Evolutionary conservation across 768 basidiomycete species (phyloP).

Genomic region (Rhodotorula paludigena): DNA sequence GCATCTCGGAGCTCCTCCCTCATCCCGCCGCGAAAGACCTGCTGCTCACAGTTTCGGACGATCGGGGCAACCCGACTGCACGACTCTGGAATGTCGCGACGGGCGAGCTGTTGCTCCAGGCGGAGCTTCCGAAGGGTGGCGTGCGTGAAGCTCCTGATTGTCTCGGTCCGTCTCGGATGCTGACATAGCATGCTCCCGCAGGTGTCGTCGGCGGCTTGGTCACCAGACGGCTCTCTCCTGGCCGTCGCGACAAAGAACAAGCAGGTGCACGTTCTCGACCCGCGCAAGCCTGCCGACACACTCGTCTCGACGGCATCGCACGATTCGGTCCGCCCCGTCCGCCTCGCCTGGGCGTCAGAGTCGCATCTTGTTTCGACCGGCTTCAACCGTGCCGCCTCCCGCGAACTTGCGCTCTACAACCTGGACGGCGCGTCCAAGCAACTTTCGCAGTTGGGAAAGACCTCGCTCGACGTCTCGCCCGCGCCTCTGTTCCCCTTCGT

Average conservation of each 20-base stretch:
- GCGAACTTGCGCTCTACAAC: conserved; percentile 46
- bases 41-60: conserved; percentile 45
- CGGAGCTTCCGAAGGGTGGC: conserved; percentile 39
- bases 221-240: conserved; percentile 41
- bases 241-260: conserved; percentile 48
- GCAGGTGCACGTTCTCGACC: conserved; percentile 46
- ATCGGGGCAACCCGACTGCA: conserved; percentile 43
- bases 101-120: conserved; percentile 27
- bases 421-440: conserved; percentile 2
- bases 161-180: neutral
- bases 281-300: conserved; percentile 37
- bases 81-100: conserved; percentile 44
- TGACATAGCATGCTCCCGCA: neutral
- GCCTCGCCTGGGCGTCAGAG: conserved; percentile 45
- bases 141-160: conserved; percentile 23
- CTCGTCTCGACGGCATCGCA: conserved; percentile 41
- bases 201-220: conserved; percentile 46
- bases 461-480: conserved; percentile 47
- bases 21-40: conserved; percentile 47
- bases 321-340: conserved; percentile 47
- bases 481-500: conserved; percentile 47
- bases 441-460: conserved; percentile 34
- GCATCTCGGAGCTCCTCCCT: conserved; percentile 44
- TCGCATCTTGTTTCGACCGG: conserved; percentile 46
- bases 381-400: conserved; percentile 46